Evolutionary conservation across 495 filamentous ascomycete genomes (phyloP).

Genomic region (Penicillium nucicola): DNA sequence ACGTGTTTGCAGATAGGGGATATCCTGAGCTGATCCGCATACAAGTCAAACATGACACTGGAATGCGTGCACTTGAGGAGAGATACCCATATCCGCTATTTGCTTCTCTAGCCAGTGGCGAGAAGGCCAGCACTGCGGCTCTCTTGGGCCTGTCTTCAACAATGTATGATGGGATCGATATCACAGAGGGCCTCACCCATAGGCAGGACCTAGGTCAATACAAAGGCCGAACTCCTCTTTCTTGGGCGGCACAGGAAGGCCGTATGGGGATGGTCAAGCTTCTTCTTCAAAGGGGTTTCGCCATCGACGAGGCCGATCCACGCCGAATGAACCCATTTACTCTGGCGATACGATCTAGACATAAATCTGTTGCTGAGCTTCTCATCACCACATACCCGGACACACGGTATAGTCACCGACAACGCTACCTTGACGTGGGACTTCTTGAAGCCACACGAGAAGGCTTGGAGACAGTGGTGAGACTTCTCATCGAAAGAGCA

Average conservation of each 20-base stretch:
- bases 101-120: constrained; percentile 34
- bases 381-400: no score
- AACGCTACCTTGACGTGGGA: no score
- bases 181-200: constrained; percentile 9
- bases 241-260: constrained; percentile 17
- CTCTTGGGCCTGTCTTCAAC: constrained; percentile 20
- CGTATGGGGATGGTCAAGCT: constrained; percentile 9
- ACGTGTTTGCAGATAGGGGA: constrained; percentile 45
- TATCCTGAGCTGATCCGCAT: constrained; percentile 35
- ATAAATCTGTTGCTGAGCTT: no score
- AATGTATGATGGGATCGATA: constrained; percentile 10
- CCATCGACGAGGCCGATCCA: no score
- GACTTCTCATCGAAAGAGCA: no score
- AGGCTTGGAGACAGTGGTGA: no score
- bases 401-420: no score
- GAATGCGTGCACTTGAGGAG: constrained; percentile 27
- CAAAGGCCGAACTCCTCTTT: constrained; percentile 18
- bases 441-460: no score
- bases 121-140: constrained; percentile 18
- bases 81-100: constrained; percentile 41
- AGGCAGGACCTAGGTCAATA: constrained; percentile 4
- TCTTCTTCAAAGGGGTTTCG: constrained; percentile 5
- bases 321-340: no score
- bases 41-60: no score
- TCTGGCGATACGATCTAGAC: no score